Conservation (phyloP, 2,329 filamentous ascomycete genomes). For the Colletotrichum musae region DNA sequence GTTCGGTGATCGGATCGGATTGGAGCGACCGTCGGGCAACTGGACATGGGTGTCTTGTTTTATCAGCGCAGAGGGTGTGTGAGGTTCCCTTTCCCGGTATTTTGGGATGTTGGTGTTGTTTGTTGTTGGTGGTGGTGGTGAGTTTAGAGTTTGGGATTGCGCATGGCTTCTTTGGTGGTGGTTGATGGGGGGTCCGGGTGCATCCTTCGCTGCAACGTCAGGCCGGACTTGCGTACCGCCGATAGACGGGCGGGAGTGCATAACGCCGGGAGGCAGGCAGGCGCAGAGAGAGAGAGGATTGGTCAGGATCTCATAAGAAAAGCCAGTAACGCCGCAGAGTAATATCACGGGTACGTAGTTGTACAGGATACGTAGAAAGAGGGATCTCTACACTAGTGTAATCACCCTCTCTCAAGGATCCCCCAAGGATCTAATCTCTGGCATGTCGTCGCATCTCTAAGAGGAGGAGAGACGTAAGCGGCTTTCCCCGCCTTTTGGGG, state of each 20-base stretch:
- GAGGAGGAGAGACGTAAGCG: not conserved
- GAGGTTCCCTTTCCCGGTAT: too few relatives aligned
- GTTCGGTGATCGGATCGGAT: slow-evolving; percentile 5
- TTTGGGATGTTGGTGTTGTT: too few relatives aligned
- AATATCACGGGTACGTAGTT: not conserved
- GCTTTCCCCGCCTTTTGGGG: slow-evolving; percentile 1
- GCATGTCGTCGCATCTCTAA: slow-evolving; percentile 17
- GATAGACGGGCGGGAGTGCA: not conserved
- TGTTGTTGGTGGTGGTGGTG: slow-evolving; percentile 1
- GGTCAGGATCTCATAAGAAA: not conserved
- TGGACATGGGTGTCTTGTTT: slow-evolving; percentile 12
- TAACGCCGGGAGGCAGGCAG: slow-evolving; percentile 1
- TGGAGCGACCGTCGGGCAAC: not conserved
- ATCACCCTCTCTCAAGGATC: not conserved
- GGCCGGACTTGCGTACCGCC: slow-evolving; percentile 22
- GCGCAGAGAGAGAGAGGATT: not conserved
- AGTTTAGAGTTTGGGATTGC: slow-evolving; percentile 22
- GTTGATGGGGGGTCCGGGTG: not conserved
- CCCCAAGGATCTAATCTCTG: not conserved
- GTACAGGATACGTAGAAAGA: not conserved
- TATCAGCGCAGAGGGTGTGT: not conserved
- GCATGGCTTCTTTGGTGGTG: slow-evolving; percentile 11
- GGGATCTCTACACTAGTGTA: too few relatives aligned
- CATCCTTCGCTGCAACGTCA: slow-evolving; percentile 7
- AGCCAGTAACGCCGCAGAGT: too few relatives aligned